Evolutionary conservation across 441 rosid genomes (phyloP).

Genomic region (Kokia cookei): DNA sequence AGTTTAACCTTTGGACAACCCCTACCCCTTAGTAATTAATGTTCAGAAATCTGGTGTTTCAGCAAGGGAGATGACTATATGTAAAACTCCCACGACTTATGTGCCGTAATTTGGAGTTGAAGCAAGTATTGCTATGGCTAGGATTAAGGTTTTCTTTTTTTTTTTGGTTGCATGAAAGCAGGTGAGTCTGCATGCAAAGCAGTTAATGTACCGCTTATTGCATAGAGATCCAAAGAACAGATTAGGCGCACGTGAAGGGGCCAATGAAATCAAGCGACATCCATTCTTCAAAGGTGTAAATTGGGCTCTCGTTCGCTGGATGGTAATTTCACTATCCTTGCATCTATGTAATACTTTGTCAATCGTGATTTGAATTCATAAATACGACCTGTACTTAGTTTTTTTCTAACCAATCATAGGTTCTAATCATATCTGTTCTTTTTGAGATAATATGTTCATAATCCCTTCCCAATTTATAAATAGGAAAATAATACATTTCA

Average conservation of each 20-base stretch:
- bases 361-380: not conserved
- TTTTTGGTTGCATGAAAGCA: constrained; percentile 16
- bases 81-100: not conserved
- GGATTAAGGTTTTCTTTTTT: too few relatives aligned
- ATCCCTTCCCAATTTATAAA: too few relatives aligned
- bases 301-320: constrained; percentile 92
- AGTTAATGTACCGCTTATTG: constrained; percentile 65
- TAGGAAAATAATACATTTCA: too few relatives aligned
- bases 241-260: constrained; percentile 80
- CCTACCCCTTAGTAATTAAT: not conserved
- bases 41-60: not conserved
- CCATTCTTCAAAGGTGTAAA: constrained; percentile 74
- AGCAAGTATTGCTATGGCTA: not conserved
- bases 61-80: not conserved
- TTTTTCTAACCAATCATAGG: too few relatives aligned
- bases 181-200: constrained; percentile 66
- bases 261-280: constrained; percentile 72
- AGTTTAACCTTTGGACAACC: too few relatives aligned
- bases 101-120: not conserved
- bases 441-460: too few relatives aligned
- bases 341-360: not conserved
- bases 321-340: constrained; percentile 36
- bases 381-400: too few relatives aligned
- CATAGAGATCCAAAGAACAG: constrained; percentile 79
- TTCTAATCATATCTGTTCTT: too few relatives aligned